A percentile compares a stretch with the other conserved stretches of the same genome.
Evolutionary conservation across 441 rosid species (phyloP).

Genomic region (Cnidoscolus chayamansa): DNA sequence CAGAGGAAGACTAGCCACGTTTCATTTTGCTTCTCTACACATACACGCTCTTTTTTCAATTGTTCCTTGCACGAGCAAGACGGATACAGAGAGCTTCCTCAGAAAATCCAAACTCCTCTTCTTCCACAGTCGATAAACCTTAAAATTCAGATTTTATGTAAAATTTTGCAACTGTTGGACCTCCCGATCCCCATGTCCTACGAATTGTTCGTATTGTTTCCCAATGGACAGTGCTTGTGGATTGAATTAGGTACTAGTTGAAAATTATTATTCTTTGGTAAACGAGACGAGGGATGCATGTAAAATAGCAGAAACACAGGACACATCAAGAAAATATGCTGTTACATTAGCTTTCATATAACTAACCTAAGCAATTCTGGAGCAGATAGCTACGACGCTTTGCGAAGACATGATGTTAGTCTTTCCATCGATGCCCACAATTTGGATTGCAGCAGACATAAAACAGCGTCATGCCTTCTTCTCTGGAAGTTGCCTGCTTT

Average conservation of each 20-base stretch:
- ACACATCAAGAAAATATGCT: no score
- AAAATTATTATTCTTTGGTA: no score
- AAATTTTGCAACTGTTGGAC: background rate
- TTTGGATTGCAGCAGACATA: conserved; percentile 75
- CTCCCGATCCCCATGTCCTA: conserved; percentile 9
- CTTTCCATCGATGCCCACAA: conserved; percentile 74
- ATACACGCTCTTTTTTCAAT: background rate
- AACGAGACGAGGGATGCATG: no score
- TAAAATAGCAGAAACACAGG: no score
- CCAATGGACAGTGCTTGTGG: no score
- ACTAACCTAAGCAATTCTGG: background rate
- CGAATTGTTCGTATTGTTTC: no score
- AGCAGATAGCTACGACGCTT: background rate
- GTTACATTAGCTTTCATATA: background rate
- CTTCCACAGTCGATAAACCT: conserved; percentile 23
- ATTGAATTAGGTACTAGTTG: no score
- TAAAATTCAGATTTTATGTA: background rate
- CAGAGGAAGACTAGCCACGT: no score
- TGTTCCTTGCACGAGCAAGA: conserved; percentile 2
- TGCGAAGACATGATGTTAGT: conserved; percentile 32
- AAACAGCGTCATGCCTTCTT: conserved; percentile 75
- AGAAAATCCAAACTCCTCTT: conserved; percentile 20
- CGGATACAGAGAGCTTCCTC: conserved; percentile 20
- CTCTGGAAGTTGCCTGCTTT: conserved; percentile 71
- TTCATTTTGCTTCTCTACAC: background rate